A percentile compares a stretch with the other conserved stretches of the same genome.
phyloP scores from a whole-genome alignment of 805 yeast species.

The Saccharomycopsis sp. region DNA sequence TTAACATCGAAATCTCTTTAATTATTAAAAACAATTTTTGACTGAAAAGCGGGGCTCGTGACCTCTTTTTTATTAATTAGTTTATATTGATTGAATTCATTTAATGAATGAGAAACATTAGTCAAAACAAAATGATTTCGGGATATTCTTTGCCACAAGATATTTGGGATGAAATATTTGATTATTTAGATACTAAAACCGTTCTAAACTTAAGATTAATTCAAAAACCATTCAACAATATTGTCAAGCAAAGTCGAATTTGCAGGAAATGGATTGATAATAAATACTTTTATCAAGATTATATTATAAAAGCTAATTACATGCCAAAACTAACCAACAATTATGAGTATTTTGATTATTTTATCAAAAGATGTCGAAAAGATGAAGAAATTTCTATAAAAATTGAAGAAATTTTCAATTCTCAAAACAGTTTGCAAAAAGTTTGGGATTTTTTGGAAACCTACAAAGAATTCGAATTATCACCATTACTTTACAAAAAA shows the following conservation, averaged over 20 bases:
- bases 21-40: neutral
- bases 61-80: neutral
- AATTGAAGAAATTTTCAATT: neutral
- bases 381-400: neutral
- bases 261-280: neutral
- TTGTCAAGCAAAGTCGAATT: neutral
- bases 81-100: neutral
- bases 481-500: neutral
- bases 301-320: neutral
- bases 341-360: constrained; percentile 1
- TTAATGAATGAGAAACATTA: neutral
- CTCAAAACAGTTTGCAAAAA: neutral
- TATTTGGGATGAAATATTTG: neutral
- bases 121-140: neutral
- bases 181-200: neutral
- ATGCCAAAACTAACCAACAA: too few relatives aligned
- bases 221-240: neutral
- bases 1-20: neutral
- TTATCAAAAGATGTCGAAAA: neutral
- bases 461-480: too few relatives aligned
- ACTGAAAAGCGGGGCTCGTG: neutral
- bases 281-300: neutral
- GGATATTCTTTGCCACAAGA: neutral
- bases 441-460: neutral
- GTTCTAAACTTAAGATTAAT: neutral